phyloP scores from a whole-genome alignment of 2,329 filamentous ascomycete species.

The Aspergillus arachidicola region DNA sequence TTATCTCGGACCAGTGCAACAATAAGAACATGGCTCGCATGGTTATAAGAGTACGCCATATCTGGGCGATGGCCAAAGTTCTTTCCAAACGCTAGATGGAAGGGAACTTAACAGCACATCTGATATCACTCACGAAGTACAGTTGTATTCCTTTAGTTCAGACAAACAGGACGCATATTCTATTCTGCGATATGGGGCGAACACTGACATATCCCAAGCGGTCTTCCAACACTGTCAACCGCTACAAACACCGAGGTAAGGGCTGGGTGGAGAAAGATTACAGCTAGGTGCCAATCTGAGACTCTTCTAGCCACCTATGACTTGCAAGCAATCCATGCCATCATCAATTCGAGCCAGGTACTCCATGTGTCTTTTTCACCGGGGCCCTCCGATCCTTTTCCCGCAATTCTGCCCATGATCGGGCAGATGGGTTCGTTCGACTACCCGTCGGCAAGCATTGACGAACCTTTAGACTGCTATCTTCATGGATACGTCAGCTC shows the following conservation, averaged over 20 bases:
- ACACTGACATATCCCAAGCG: slow-evolving; percentile 63
- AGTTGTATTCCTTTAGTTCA: too few species aligned
- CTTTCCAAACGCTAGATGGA: not conserved
- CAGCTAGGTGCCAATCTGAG: not conserved
- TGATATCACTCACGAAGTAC: not conserved
- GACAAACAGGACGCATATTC: not conserved
- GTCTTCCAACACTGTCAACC: slow-evolving; percentile 66
- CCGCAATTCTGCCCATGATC: slow-evolving; percentile 81
- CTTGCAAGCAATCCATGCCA: slow-evolving; percentile 69
- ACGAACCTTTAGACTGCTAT: slow-evolving; percentile 73
- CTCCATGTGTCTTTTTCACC: slow-evolving; percentile 79
- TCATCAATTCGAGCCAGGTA: slow-evolving; percentile 74
- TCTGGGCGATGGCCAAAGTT: not conserved
- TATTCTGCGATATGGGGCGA: slow-evolving; percentile 38
- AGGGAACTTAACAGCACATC: not conserved
- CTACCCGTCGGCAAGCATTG: slow-evolving; percentile 60
- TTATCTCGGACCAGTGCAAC: slow-evolving; percentile 11
- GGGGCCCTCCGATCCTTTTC: slow-evolving; percentile 66
- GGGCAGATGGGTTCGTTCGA: slow-evolving; percentile 76
- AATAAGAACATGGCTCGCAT: not conserved
- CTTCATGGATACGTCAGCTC: slow-evolving; percentile 83
- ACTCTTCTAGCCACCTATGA: slow-evolving; percentile 67
- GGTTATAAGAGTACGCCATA: not conserved
- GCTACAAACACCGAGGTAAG: slow-evolving; percentile 65
- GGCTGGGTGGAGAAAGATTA: not conserved